Evolutionary conservation across 1,284 basidiomycete genomes (phyloP), one percentile per base, ranked within the genome.

Genomic region (Mycosarcoma mackinlayi): DNA sequence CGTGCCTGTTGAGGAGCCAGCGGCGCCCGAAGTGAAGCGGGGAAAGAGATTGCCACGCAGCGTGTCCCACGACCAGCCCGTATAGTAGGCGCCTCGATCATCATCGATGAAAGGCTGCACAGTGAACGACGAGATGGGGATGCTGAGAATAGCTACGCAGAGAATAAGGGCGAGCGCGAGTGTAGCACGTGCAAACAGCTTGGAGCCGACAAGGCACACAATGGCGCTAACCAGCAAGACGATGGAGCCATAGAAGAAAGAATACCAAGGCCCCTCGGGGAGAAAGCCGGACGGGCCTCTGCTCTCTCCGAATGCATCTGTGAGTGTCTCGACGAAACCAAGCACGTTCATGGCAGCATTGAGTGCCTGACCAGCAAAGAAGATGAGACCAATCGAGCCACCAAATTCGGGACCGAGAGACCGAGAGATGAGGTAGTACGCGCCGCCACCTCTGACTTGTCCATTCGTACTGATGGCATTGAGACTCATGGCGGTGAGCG

Each of bases 341-440:
- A 82, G 70, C 9, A 79, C 77, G 50, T 82, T 82, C 78, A 82
- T 79, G 38, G 78, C 72, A 30, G 80, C 73, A 45, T 81, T 82
- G 39, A 82, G 65, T 3, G 77, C 77, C 52, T 82, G 80, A 4
- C 80, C 80, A 16, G 75, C 63, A 51, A 80, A 82, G 56, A 82
- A 82, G 49, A 82, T 73, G 30, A 82, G 68, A 13, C 80, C 80
- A 38, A 81, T 81, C 37, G 78, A 78, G n/a, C 80, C 80, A 37
- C 80, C 80, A 40, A 81, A 82, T 37, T 82, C 80, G 19, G 80
- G 80, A 21, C 80, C 80, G 25, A 82, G 72, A 4, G 77, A 76
- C 37, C 80, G 76, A 18, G 80, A 82, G 39, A 81, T 81, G 45
- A 82, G 75, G 34, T 82, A 82, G 64, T 81, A 82, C 27, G 79